Base-by-base conservation (phyloP, 2,329 filamentous ascomycete genomes). In the Apiospora sp. region DNA sequence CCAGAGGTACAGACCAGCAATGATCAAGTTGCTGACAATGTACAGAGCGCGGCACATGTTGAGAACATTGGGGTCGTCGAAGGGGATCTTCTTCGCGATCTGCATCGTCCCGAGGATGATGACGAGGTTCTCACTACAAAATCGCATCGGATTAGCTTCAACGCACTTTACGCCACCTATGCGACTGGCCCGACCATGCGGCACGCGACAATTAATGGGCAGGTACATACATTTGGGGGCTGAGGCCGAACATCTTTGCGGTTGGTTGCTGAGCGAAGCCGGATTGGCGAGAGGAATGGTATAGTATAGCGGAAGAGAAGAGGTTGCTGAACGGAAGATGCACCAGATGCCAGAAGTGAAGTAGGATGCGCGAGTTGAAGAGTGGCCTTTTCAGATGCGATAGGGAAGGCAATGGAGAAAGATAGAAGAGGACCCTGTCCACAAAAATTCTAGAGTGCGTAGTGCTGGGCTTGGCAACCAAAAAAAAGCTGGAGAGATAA, bases 81-180 rank as follows among this genome's bases (percentile, higher is more conserved):
- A 98, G 68, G 95, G 94, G 74, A 99, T 92, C 85, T 92, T 94
- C 90, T 98, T 98, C 79, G 95, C 93, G 74, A 97, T 93, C 89
- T 98, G 96, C 94, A 98, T 98, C 93, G 98, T 97, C 82, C 94
- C 93, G 78, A 98, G 91, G 87, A 97, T 95, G 92, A 98, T 95
- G 87, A 94, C 88, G 83, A 98, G 89, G 89, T 98, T 98, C 84
- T 93, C 94, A 80, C 95, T 97, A 77, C 75, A 46, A 27, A 64
- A 71, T 74, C 30, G 67, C 67, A 44, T 19, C n/a, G 3, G 13
- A 46, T 68, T 37, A 68, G 41, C 41, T 48, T 46, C 67, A 46
- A 46, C 22, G n/a, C 41, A 68, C 41, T 68, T 19, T 48, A 44
- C 67, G 67, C 67, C 67, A 68, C 43, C 27, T 46, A 34, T 48